Conservation (phyloP, 164 flowering plant genomes). For the Tetrastigma voinierianum region DNA sequence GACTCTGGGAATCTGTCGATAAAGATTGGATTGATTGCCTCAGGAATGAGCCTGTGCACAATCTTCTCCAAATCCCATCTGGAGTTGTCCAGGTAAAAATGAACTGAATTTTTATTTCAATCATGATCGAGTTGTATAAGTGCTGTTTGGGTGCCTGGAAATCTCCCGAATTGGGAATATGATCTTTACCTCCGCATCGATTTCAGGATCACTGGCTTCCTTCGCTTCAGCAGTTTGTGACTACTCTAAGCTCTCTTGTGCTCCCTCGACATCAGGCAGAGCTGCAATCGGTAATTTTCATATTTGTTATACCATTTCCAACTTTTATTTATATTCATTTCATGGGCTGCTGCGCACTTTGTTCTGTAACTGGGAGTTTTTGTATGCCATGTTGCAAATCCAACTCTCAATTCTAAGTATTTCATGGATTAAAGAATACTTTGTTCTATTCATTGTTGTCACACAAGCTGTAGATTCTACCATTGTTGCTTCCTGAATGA, state of each 20-base stretch:
- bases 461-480: too few species aligned
- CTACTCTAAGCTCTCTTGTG: slow-evolving; percentile 48
- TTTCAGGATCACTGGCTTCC: slow-evolving; percentile 75
- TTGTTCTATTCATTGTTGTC: too few species aligned
- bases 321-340: neutral
- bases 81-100: slow-evolving; percentile 59
- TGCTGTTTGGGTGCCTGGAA: neutral
- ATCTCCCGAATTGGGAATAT: neutral
- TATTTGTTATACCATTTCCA: neutral
- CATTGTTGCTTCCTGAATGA: too few species aligned
- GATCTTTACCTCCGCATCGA: too few species aligned
- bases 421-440: too few species aligned
- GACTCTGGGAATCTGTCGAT: slow-evolving; percentile 77
- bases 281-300: slow-evolving; percentile 42
- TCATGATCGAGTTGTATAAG: neutral
- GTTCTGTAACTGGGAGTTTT: too few species aligned
- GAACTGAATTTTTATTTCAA: neutral
- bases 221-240: slow-evolving; percentile 71
- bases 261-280: slow-evolving; percentile 59
- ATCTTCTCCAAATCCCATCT: slow-evolving; percentile 69
- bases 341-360: neutral
- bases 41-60: slow-evolving; percentile 49
- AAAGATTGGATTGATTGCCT: slow-evolving; percentile 76
- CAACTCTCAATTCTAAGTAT: too few species aligned
- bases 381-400: too few species aligned